Evolutionary conservation across 2,329 filamentous ascomycete genomes (phyloP), one percentile per base, ranked within the genome.

Genomic region (Fusarium sp.): DNA sequence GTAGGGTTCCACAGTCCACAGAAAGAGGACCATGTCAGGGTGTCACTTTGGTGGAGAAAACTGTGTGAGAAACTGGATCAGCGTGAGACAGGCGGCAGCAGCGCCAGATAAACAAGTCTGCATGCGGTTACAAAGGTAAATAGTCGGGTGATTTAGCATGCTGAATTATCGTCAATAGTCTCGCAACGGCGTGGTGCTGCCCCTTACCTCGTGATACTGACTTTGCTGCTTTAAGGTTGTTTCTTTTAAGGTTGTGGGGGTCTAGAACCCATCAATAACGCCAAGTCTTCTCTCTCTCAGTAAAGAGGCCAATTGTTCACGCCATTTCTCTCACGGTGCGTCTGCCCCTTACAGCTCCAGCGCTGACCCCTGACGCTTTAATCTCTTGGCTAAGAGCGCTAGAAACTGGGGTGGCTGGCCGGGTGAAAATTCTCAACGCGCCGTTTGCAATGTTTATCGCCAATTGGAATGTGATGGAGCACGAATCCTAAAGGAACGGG

Each of bases 311-410:
- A 50, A 50, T 33, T 28, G n/a, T 32, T 49, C 43, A 38, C 32
- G 40, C 40, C 60, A 40, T 46, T n/a, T 46, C 46, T 42, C n/a
- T 16, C 23, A 15, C n/a, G n/a, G 7, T n/a, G 42, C 30, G 33
- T 25, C 67, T 46, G 38, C 67, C 67, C 67, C 67, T 69, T 69
- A 58, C 50, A 64, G 50, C 23, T 28, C 32, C 25, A 32, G 28
- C 54, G 44, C 50, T 52, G 30, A 47, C 35, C 64, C 50, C 30
- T 32, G 65, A 4, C 15, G n/a, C 25, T 13, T 42, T 53, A 53
- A 69, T 69, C 65, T 69, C 65, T 69, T 64, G 33, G 65, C 65
- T 19, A 21, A 28, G 15, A 15, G 28, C 32, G 38, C 65, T 52
- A 57, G 50, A 21, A 44, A n/a, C 64, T 16, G 18, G 49, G 47